Evolutionary conservation across 2,329 filamentous ascomycete species (phyloP), one percentile per base, ranked within the genome.

Genomic region (Ambrosiella xylebori): DNA sequence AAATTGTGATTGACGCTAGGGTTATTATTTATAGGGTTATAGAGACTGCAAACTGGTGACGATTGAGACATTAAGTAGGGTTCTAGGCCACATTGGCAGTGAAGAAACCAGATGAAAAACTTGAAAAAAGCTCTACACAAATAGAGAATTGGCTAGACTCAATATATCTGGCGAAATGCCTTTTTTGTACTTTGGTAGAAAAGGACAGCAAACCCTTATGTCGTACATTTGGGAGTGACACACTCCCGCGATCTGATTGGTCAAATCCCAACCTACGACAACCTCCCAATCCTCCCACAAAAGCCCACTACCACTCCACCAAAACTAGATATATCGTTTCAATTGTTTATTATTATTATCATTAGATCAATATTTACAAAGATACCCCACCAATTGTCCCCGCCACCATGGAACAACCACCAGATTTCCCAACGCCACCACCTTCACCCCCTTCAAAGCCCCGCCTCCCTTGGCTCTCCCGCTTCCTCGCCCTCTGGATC

Each of bases 401-500:
- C 44, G 19, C 7, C 6, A 11, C 44, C 19, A 15, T 47, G 8
- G 19, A 47, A 47, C 2, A 27, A 3, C 27, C 27, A 27, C 27
- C 39, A 41, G 11, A 11, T 41, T 41, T n/a, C n/a, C 39, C 39
- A 11, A 3, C 39, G n/a, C 39, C 39, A 11, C n/a, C 3, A 12
- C 39, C 39, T n/a, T n/a, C 39, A n/a, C n/a, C 39, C 39, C n/a
- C 39, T n/a, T 12, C 39, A 41, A 12, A 11, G n/a, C 39, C 47
- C 19, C 27, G 17, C 35, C 74, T 85, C 0, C 76, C 77, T 3
- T 72, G 76, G 62, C 73, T 86, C 0, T 81, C 86, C 64, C 76
- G 80, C 1, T 80, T 80, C 63, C 75, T 86, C 0, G 81, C 79
- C 1, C 41, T 85, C 35, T 86, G 86, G 86, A 90, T 91, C 60